Percentiles rank a stretch among this genome's conserved stretches.
Evolutionary conservation across 768 basidiomycete genomes (phyloP).

Genomic region (Lentinula detonsa): DNA sequence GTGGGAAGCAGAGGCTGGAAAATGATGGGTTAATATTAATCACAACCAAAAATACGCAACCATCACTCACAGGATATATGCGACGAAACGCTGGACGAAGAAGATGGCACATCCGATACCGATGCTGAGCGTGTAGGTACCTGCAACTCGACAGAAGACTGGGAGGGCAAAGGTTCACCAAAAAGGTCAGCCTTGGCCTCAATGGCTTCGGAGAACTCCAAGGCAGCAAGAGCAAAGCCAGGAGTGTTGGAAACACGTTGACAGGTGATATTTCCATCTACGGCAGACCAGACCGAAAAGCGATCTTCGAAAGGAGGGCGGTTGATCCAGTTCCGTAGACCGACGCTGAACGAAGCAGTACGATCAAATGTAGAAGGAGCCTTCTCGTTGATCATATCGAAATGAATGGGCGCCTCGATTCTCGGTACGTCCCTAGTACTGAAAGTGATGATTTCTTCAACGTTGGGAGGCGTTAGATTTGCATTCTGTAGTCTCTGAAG

Average conservation of each 20-base stretch:
- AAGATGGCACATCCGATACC: slow-evolving; percentile 1
- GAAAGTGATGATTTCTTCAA: slow-evolving; percentile 38
- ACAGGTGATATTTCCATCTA: slow-evolving; percentile 28
- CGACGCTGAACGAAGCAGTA: slow-evolving; percentile 39
- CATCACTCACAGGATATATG: slow-evolving; percentile 8
- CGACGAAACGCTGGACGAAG: slow-evolving; percentile 9
- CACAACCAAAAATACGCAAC: slow-evolving; percentile 1
- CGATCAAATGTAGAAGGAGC: slow-evolving; percentile 12
- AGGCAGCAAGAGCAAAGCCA: slow-evolving; percentile 53
- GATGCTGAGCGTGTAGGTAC: not conserved
- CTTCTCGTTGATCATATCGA: slow-evolving; percentile 10
- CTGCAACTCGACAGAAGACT: slow-evolving; percentile 4
- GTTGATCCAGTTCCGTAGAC: slow-evolving; percentile 62
- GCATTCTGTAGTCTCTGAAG: slow-evolving; percentile 34
- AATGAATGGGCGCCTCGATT: slow-evolving; percentile 10
- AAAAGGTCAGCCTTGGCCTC: slow-evolving; percentile 53
- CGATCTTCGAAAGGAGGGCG: slow-evolving; percentile 78
- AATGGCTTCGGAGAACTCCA: slow-evolving; percentile 66
- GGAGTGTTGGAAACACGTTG: slow-evolving; percentile 40
- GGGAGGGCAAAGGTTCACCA: slow-evolving; percentile 12
- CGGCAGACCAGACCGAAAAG: slow-evolving; percentile 44
- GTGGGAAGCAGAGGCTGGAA: not conserved
- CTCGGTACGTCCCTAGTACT: slow-evolving; percentile 23
- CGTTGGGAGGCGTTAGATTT: slow-evolving; percentile 32
- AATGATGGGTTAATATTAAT: not conserved